Evolutionary conservation across 108 stramenopile species (phyloP).

Genomic region (Pelagomonas calceolata): DNA sequence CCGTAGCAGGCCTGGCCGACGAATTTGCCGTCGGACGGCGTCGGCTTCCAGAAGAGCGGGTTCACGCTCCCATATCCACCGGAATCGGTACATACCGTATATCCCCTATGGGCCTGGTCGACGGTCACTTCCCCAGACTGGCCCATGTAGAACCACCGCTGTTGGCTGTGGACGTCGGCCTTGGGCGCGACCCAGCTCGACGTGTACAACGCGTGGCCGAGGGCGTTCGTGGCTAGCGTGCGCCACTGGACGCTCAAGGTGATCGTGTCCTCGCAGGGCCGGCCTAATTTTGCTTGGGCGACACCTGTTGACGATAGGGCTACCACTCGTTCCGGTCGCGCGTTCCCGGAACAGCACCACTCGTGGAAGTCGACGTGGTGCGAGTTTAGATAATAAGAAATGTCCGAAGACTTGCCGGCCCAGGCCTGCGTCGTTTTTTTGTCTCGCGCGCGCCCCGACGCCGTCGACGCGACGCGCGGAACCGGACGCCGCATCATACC

Average conservation of each 20-base stretch:
- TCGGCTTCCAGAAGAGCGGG: constrained; percentile 99
- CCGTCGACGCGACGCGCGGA: too few relatives aligned
- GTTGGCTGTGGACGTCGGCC: constrained; percentile 93
- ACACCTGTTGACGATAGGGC: constrained; percentile 87
- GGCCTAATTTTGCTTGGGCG: constrained; percentile 52
- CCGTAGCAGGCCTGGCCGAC: constrained; percentile 93
- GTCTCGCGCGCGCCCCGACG: too few relatives aligned
- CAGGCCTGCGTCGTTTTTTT: too few relatives aligned
- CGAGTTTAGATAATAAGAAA: constrained; percentile 96
- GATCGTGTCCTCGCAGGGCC: constrained; percentile 93
- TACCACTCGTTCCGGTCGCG: constrained; percentile 80
- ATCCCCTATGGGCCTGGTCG: constrained; percentile 98
- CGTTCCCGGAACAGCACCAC: constrained; percentile 79
- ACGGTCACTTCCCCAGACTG: constrained; percentile 87
- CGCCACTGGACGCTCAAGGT: constrained; percentile 95
- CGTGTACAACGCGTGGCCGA: constrained; percentile 91
- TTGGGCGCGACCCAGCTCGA: constrained; percentile 94
- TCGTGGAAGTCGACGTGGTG: constrained; percentile 98
- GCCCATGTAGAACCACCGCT: constrained; percentile 99
- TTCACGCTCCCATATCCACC: constrained; percentile 80
- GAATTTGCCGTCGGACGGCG: constrained; percentile 86
- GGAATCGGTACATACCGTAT: constrained; percentile 71
- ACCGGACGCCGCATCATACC: too few relatives aligned
- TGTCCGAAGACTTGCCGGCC: constrained; percentile 94
- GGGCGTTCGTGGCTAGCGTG: constrained; percentile 53